A percentile compares a stretch with the other conserved stretches of the same genome.
Conservation (phyloP, 108 stramenopile genomes). For the Pseudonitzschia multistriata region DNA sequence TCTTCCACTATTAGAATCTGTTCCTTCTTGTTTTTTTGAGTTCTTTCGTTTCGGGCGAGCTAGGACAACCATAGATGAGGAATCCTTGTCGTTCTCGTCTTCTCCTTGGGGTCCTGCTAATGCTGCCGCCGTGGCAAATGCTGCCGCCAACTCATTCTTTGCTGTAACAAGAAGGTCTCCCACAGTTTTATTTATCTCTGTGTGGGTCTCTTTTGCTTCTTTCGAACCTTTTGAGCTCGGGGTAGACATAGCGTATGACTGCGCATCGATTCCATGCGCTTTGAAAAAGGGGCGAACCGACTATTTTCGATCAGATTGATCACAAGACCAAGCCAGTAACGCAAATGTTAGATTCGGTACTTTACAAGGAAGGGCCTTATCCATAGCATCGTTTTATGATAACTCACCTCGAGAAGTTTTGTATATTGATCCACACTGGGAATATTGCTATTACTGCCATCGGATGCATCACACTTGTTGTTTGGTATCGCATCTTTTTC, state of each 20-base stretch:
- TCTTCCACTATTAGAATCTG: constrained; percentile 6
- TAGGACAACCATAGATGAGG: constrained; percentile 66
- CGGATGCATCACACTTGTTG: background rate
- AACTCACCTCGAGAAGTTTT: constrained; percentile 37
- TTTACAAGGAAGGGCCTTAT: constrained; percentile 1
- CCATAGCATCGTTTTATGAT: background rate
- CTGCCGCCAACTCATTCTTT: constrained; percentile 7
- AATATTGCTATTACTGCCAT: background rate
- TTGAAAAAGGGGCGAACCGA: constrained; percentile 31
- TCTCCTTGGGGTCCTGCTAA: background rate
- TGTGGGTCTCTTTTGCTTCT: background rate
- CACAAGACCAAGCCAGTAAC: constrained; percentile 13
- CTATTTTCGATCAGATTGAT: constrained; percentile 6
- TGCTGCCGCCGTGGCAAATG: constrained; percentile 1
- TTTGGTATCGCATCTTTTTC: background rate
- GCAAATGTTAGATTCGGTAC: background rate
- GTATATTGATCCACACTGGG: constrained; percentile 31
- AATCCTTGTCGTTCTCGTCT: constrained; percentile 42
- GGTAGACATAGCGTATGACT: background rate
- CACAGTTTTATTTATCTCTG: background rate
- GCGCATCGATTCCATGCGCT: constrained; percentile 21
- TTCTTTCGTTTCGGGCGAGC: constrained; percentile 60
- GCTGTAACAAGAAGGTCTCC: constrained; percentile 4
- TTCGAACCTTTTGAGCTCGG: background rate
- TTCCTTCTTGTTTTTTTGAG: constrained; percentile 11